phyloP scores from a whole-genome alignment of 345 rosid species.

The Cardamine chenopodiifolia region DNA sequence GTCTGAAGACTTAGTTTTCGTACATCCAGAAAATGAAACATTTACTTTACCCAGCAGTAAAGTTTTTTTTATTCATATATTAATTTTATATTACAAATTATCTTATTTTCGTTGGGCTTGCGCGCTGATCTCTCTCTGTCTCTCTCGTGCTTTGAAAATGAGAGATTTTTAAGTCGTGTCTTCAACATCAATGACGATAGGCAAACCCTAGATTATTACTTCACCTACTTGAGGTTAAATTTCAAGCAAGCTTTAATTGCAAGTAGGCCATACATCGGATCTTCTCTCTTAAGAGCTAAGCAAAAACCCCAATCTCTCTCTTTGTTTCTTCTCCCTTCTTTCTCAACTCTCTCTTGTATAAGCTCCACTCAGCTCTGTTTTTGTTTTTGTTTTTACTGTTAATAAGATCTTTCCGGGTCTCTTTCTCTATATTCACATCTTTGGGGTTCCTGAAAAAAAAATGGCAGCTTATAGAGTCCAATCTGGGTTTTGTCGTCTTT shows the following conservation, averaged over 20 bases:
- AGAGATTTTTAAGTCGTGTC: conserved; percentile 2
- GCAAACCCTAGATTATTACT: conserved; percentile 24
- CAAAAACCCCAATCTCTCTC: conserved; percentile 27
- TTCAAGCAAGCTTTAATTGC: conserved; percentile 62
- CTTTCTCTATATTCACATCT: conserved; percentile 31
- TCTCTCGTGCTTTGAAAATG: conserved; percentile 18
- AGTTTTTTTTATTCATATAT: too few relatives aligned
- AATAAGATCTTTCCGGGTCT: conserved; percentile 35
- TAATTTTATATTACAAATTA: background rate
- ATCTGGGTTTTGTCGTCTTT: conserved; percentile 45
- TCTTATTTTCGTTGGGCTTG: background rate
- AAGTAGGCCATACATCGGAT: conserved; percentile 48
- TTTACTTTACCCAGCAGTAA: too few relatives aligned
- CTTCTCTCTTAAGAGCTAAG: conserved; percentile 55
- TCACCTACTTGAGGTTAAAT: conserved; percentile 37
- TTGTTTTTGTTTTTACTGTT: background rate
- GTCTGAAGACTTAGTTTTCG: too few relatives aligned
- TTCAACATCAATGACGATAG: conserved; percentile 14
- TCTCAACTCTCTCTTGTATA: conserved; percentile 16
- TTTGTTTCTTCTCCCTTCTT: conserved; percentile 15
- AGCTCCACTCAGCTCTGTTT: conserved; percentile 37
- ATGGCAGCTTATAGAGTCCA: conserved; percentile 61
- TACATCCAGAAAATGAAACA: too few relatives aligned
- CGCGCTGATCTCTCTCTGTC: conserved; percentile 18
- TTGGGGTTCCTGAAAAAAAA: background rate